Evolutionary conservation across 2,329 filamentous ascomycete species (phyloP), one percentile per base, ranked within the genome.

Genomic region (Tolypocladium inflatum): DNA sequence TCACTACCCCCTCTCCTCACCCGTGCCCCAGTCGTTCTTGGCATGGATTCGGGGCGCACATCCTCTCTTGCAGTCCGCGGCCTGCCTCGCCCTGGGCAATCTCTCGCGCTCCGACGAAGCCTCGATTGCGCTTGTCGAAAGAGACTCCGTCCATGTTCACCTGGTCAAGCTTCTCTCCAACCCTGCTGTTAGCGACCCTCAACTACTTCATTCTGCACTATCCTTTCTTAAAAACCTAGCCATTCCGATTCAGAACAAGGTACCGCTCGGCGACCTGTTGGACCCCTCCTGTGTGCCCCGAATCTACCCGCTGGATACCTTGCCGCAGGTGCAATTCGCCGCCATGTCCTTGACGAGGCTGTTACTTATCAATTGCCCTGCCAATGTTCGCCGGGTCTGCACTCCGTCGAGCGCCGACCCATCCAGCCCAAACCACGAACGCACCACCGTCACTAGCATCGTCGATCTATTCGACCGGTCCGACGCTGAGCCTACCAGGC

Each of bases 161-260:
- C 71, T 87, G 2, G 66, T 78, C 53, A 58, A 66, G 1, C 67
- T 82, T 19, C 70, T 86, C 23, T 66, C 73, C 10, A 68, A 78
- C 33, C 64, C 72, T 0, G 63, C 69, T 10, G 66, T 78, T 45
- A 68, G 64, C 9, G 75, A 80, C 60, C 67, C 76, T 1, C 81
- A 85, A 60, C 77, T 84, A 19, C 73, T 84, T 0, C 83, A 86
- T 64, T 76, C 82, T 1, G 72, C 76, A 2, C 73, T 87, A 21
- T 80, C 82, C 9, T 85, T 86, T 64, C 77, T 86, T 60, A 86
- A 85, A 68, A 87, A 87, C 66, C 78, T 87, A 10, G 81, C 84
- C 33, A 82, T 87, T 55, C 81, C 83, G 0, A 58, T 70, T 0
- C 66, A 68, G 33, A 87, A 87, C 70, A 86, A 85, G 66, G 61